A percentile compares a stretch with the other conserved stretches of the same genome.
Conservation (phyloP, 495 filamentous ascomycete genomes). For the Tuber melanosporum region DNA sequence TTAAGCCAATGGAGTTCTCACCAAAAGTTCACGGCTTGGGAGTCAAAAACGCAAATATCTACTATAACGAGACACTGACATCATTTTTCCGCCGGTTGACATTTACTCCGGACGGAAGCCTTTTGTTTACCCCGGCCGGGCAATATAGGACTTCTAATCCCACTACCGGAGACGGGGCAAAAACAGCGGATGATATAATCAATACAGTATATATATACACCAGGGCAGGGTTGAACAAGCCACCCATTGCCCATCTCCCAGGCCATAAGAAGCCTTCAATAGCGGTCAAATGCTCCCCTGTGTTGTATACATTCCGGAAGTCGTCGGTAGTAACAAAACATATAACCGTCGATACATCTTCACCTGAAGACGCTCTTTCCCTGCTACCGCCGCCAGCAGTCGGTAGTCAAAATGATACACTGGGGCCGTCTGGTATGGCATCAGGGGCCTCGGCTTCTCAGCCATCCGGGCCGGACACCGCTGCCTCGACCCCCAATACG, state of each 20-base stretch:
- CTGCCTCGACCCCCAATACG: conserved; percentile 52
- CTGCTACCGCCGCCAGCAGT: conserved; percentile 70
- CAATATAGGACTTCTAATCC: conserved; percentile 82
- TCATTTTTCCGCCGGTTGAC: conserved; percentile 94
- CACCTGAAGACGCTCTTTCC: conserved; percentile 72
- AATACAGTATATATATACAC: conserved; percentile 99
- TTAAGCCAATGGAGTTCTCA: conserved; percentile 88
- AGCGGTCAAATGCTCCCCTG: conserved; percentile 85
- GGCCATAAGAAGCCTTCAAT: conserved; percentile 98
- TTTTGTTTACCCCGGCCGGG: conserved; percentile 91
- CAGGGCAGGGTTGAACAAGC: conserved; percentile 90
- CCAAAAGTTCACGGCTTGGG: conserved; percentile 66
- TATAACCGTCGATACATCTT: conserved; percentile 90
- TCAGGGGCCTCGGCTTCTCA: conserved; percentile 49
- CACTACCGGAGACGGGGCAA: conserved; percentile 58
- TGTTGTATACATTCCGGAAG: conserved; percentile 76
- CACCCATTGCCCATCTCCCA: conserved; percentile 93
- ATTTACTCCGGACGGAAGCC: conserved; percentile 89
- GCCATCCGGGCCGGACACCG: conserved; percentile 44
- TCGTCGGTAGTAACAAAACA: conserved; percentile 64
- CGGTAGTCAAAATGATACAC: conserved; percentile 54
- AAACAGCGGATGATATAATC: conserved; percentile 73
- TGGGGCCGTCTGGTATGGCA: conserved; percentile 68
- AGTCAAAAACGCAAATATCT: conserved; percentile 78
- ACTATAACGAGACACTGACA: conserved; percentile 94